Evolutionary conservation across 441 rosid genomes (phyloP).

Genomic region (Cnidoscolus chayamansa): DNA sequence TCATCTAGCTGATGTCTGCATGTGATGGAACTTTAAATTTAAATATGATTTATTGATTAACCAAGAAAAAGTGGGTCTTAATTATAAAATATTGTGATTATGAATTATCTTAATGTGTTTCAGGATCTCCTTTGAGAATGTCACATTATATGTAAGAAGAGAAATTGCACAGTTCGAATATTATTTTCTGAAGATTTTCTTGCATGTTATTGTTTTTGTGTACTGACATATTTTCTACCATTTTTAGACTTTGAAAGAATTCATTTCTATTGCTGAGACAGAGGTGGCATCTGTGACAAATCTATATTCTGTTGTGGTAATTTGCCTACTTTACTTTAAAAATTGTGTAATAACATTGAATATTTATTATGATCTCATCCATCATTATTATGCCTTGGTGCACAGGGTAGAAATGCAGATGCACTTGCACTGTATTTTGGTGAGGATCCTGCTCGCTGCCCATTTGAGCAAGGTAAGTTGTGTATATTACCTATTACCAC

Average conservation of each 20-base stretch:
- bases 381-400: slow-evolving; percentile 26
- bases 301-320: slow-evolving; percentile 90
- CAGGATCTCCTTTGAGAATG: neutral
- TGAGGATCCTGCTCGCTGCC: slow-evolving; percentile 95
- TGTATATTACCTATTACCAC: neutral
- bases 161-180: neutral
- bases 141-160: neutral
- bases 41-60: no score
- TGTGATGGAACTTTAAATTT: no score
- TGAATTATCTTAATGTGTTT: neutral
- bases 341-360: slow-evolving; percentile 5
- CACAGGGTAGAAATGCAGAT: slow-evolving; percentile 97
- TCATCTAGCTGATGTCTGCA: no score
- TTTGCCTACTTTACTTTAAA: slow-evolving; percentile 20
- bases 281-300: slow-evolving; percentile 76
- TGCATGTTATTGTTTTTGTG: neutral
- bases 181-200: neutral
- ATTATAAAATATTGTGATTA: neutral
- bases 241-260: slow-evolving; percentile 67
- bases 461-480: slow-evolving; percentile 91
- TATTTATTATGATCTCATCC: slow-evolving; percentile 20
- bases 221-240: slow-evolving; percentile 6
- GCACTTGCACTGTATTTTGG: slow-evolving; percentile 90
- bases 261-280: slow-evolving; percentile 66
- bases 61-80: no score